Base-by-base conservation (phyloP, 208 protist genomes). In the Acanthamoeba castellanii region DNA sequence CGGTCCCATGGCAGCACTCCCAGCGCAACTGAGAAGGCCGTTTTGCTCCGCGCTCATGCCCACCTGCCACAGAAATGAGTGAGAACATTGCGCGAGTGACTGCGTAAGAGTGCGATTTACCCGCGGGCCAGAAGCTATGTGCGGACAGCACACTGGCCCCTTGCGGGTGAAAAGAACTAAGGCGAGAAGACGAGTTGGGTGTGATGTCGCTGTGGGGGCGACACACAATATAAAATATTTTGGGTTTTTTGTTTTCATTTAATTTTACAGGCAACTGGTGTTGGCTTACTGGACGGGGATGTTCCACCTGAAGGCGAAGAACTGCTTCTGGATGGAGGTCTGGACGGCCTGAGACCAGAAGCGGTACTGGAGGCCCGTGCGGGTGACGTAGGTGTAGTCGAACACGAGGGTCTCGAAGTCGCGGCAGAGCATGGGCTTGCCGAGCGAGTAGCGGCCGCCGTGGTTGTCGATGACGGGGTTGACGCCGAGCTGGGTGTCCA, bases 351-450 rank as follows among this genome's bases (percentile, higher is more conserved):
- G 68, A 34, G 68, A 0, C 68, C 68, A 76, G 68, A 76, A 76
- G 18, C 68, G 68, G 68, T 76, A 76, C 68, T 76, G 68, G 32
- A 76, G 68, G 18, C 68, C 68, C 1, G 68, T 76, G 32, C 68
- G 68, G 68, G 68, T 76, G n/a, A 76, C 68, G 34, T 76, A 76
- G 68, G 68, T 76, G 68, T 76, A 76, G 68, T 76, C 68, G 68
- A 76, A 76, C 2, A 76, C 68, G 68, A 76, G 68, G 68, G 68
- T 76, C 27, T 76, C 68, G 30, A 76, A 76, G 68, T 76, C 68
- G 68, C 68, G 68, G 68, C 68, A 76, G 68, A 76, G 68, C 68
- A 76, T 76, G 68, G 68, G 68, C 68, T 76, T 76, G 68, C 68
- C 68, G 68, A 76, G 68, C 68, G 68, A 76, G 68, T 76, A 76